Conservation (phyloP, 192 early-diverging fungal species). For the Coemansia javaensis region DNA sequence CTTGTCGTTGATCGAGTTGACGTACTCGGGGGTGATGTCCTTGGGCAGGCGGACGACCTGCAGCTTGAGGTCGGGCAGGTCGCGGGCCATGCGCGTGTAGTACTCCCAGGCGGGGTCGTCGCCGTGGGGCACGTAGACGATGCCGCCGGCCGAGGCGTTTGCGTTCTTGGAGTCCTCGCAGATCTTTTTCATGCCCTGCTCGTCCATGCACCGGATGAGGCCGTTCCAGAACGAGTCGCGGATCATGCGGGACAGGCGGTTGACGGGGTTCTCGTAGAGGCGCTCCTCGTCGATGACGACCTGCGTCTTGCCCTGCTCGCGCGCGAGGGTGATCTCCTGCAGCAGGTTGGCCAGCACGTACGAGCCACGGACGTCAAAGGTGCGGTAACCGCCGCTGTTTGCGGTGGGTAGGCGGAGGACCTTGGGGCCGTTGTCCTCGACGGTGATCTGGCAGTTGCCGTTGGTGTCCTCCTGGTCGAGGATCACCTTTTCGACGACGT, state of each 20-base stretch:
- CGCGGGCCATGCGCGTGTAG: slow-evolving; percentile 64
- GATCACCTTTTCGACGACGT: slow-evolving; percentile 68
- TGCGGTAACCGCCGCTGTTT: slow-evolving; percentile 78
- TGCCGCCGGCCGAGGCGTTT: slow-evolving; percentile 64
- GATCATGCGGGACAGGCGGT: slow-evolving; percentile 85
- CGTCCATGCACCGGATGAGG: slow-evolving; percentile 81
- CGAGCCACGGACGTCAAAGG: slow-evolving; percentile 88
- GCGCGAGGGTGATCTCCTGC: slow-evolving; percentile 90
- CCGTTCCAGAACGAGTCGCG: slow-evolving; percentile 94
- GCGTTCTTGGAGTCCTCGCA: slow-evolving; percentile 90
- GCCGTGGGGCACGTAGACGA: slow-evolving; percentile 88
- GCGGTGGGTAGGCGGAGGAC: slow-evolving; percentile 79
- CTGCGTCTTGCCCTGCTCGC: slow-evolving; percentile 78
- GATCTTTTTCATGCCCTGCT: slow-evolving; percentile 81
- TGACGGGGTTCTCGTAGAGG: slow-evolving; percentile 91
- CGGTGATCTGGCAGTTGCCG: slow-evolving; percentile 91
- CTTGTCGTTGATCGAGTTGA: slow-evolving; percentile 80
- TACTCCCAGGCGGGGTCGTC: slow-evolving; percentile 75
- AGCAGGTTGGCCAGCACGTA: slow-evolving; percentile 93
- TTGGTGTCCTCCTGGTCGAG: slow-evolving; percentile 94
- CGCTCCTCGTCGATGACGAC: slow-evolving; percentile 86
- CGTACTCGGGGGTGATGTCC: slow-evolving; percentile 83
- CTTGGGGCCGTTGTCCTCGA: slow-evolving; percentile 89
- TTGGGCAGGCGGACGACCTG: slow-evolving; percentile 78
- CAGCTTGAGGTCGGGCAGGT: slow-evolving; percentile 65